phyloP scores from a whole-genome alignment of 2,329 filamentous ascomycete genomes.

The Exserohilum rostratum region DNA sequence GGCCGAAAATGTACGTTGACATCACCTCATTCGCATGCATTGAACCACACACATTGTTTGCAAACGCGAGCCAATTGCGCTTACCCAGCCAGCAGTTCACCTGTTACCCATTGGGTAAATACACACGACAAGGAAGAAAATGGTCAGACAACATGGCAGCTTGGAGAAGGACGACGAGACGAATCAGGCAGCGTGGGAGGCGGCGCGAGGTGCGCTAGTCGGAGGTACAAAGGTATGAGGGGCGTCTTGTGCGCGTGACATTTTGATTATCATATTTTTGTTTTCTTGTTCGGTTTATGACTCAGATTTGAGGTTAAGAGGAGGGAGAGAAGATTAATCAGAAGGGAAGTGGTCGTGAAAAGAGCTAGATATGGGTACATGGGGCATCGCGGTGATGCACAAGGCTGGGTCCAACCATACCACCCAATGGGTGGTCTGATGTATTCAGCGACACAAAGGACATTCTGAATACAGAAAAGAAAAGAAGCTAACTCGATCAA shows the following conservation, averaged over 20 bases:
- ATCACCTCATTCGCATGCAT: conserved; percentile 19
- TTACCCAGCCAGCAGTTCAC: not conserved
- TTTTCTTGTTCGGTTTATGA: not conserved
- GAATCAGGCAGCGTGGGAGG: conserved; percentile 73
- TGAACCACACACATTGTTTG: not conserved
- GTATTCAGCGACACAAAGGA: not conserved
- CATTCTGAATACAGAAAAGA: not conserved
- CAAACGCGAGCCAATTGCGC: not conserved
- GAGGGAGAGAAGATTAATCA: not conserved
- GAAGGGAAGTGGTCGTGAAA: not conserved
- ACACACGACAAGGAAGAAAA: conserved; percentile 2
- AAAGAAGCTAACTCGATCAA: not conserved
- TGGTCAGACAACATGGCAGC: conserved; percentile 61
- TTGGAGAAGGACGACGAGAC: conserved; percentile 69
- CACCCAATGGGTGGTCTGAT: too few species aligned
- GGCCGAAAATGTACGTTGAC: conserved; percentile 24
- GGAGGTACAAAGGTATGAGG: conserved; percentile 68
- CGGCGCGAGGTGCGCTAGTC: conserved; percentile 67
- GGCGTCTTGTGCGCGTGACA: not conserved
- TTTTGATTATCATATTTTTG: not conserved
- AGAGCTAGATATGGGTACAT: not conserved
- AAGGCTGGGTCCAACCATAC: too few species aligned
- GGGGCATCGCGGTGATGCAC: not conserved
- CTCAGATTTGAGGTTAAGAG: not conserved
- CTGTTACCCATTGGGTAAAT: not conserved